A percentile compares a stretch with the other conserved stretches of the same genome.
phyloP scores from a whole-genome alignment of 2,329 filamentous ascomycete genomes.

The Colletotrichum sp. region DNA sequence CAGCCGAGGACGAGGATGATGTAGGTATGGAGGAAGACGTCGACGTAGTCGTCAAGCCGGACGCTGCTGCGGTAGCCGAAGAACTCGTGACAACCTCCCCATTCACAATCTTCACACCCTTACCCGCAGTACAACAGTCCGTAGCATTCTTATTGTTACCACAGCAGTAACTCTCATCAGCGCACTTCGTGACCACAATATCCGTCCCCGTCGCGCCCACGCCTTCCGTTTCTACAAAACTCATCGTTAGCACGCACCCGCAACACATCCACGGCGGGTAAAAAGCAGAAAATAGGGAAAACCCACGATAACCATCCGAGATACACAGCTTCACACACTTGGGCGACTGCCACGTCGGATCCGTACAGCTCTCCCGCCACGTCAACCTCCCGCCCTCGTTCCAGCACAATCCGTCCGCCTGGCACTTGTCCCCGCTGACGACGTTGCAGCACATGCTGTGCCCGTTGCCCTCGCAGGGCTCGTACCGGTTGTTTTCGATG shows the following conservation, averaged over 20 bases:
- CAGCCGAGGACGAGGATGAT: fast-evolving
- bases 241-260: no score
- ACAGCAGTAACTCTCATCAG: neutral
- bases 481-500: neutral
- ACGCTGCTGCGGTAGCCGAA: neutral
- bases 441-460: constrained; percentile 11
- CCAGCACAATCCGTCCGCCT: neutral
- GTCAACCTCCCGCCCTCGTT: constrained; percentile 12
- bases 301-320: neutral
- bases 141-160: neutral
- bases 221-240: neutral
- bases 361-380: constrained; percentile 13
- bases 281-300: neutral
- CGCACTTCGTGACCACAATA: neutral
- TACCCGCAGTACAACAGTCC: neutral
- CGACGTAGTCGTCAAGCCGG: neutral
- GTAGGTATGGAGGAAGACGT: neutral
- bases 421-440: neutral
- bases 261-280: neutral
- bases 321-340: constrained; percentile 24
- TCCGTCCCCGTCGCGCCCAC: neutral
- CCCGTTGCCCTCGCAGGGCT: neutral
- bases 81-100: neutral
- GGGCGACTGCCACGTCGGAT: constrained; percentile 24
- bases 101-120: neutral